Conservation (phyloP, 129 eudicot genomes). For the Arctium lappa region DNA sequence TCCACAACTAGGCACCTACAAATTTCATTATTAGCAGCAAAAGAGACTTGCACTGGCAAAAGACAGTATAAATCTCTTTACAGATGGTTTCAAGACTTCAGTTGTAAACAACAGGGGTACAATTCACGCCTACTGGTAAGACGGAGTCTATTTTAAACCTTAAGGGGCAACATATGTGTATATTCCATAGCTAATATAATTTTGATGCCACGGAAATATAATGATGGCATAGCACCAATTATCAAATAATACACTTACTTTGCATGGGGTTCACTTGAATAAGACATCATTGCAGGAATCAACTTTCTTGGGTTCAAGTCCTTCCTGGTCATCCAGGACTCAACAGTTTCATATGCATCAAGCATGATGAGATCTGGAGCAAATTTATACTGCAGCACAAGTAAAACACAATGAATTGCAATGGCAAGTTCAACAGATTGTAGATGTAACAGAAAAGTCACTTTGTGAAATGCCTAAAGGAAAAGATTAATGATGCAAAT, state of each 20-base stretch:
- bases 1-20: too few species aligned
- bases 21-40: too few species aligned
- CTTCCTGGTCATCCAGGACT: constrained; percentile 89
- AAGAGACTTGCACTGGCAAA: too few species aligned
- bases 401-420: background rate
- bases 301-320: constrained; percentile 86
- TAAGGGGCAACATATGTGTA: background rate
- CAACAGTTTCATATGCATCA: constrained; percentile 98
- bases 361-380: constrained; percentile 99
- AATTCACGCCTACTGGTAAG: background rate
- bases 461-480: background rate
- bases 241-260: constrained; percentile 46
- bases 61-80: background rate
- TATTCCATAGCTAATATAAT: background rate
- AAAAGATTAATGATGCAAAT: background rate
- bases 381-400: constrained; percentile 75
- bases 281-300: constrained; percentile 99
- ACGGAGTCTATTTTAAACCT: background rate
- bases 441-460: background rate
- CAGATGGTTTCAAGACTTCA: background rate
- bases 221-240: background rate
- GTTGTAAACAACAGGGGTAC: background rate
- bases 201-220: background rate
- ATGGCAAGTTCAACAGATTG: background rate
- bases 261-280: constrained; percentile 97